Conservation (phyloP, 305 asterid genomes). For the Fraxinus greggii region DNA sequence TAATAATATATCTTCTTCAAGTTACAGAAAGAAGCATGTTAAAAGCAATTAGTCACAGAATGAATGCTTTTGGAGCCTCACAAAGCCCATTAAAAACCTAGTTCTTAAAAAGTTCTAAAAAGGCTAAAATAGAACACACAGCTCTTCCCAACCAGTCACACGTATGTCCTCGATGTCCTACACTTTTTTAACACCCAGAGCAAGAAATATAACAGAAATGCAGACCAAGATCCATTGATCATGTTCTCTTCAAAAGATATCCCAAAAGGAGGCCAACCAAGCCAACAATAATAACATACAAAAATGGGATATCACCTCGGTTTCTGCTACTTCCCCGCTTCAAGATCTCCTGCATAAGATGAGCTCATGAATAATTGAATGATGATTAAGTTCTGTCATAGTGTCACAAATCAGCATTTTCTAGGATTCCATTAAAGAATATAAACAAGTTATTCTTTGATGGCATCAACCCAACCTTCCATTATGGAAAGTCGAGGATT, state of each 20-base stretch:
- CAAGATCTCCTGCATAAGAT: slow-evolving; percentile 61
- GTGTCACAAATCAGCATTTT: neutral
- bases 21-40: slow-evolving; percentile 37
- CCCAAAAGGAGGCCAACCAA: slow-evolving; percentile 80
- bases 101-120: slow-evolving; percentile 46
- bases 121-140: slow-evolving; percentile 46
- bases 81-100: slow-evolving; percentile 45
- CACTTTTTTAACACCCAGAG: slow-evolving; percentile 32
- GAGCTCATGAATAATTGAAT: slow-evolving; percentile 12
- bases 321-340: slow-evolving; percentile 58
- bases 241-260: slow-evolving; percentile 71
- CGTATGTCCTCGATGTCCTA: slow-evolving; percentile 42
- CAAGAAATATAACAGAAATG: slow-evolving; percentile 17
- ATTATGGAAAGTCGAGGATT: neutral
- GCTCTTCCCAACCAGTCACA: slow-evolving; percentile 39
- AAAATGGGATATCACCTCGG: slow-evolving; percentile 62
- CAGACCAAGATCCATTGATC: slow-evolving; percentile 24
- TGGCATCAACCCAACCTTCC: neutral
- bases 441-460: neutral
- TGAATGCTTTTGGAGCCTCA: slow-evolving; percentile 43
- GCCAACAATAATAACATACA: slow-evolving; percentile 62
- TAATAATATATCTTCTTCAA: slow-evolving; percentile 20
- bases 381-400: neutral
- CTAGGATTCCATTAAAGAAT: neutral
- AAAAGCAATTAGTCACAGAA: slow-evolving; percentile 48